These are phyloP conservation scores for Albatrellus ellisii DNA, from an alignment of 768 basidiomycete genomes.

Conservation along the genomic window DNA sequence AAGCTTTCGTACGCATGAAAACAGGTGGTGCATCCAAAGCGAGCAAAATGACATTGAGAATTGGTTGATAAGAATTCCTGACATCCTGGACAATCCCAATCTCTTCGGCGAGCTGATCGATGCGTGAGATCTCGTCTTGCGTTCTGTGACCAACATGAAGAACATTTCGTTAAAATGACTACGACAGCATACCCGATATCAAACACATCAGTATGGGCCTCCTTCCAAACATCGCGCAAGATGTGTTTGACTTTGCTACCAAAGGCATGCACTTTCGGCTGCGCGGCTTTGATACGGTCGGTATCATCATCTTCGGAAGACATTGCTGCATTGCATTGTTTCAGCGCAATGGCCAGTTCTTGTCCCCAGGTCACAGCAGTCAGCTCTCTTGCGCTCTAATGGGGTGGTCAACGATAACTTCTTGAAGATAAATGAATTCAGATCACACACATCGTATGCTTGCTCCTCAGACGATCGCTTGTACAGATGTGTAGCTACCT, in stretches of 20 bases:
- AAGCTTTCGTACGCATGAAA: slow-evolving; percentile 88
- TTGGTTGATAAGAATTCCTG: slow-evolving; percentile 70
- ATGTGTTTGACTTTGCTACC: slow-evolving; percentile 47
- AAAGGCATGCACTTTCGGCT: slow-evolving; percentile 30
- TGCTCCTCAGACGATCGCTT: slow-evolving; percentile 70
- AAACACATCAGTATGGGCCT: slow-evolving; percentile 58
- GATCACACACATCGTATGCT: slow-evolving; percentile 53
- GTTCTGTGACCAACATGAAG: slow-evolving; percentile 28
- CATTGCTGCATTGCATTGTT: slow-evolving; percentile 39
- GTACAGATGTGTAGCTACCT: slow-evolving; percentile 51
- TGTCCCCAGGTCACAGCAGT: slow-evolving; percentile 70
- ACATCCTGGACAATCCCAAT: slow-evolving; percentile 68
- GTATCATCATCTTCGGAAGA: slow-evolving; percentile 25
- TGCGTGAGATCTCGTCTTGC: slow-evolving; percentile 53
- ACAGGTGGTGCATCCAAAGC: slow-evolving; percentile 80
- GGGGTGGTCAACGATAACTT: slow-evolving; percentile 1
- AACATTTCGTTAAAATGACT: neutral
- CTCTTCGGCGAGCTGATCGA: slow-evolving; percentile 61
- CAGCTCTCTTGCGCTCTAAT: slow-evolving; percentile 73
- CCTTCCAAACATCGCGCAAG: slow-evolving; percentile 64
- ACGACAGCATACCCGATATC: slow-evolving; percentile 48
- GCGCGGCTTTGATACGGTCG: slow-evolving; percentile 20
- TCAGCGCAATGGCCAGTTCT: slow-evolving; percentile 63
- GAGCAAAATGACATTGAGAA: slow-evolving; percentile 64
- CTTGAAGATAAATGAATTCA: neutral